Evolutionary conservation across 495 filamentous ascomycete genomes (phyloP), one percentile per base, ranked within the genome.

Genomic region (Pyrenula aspistea): DNA sequence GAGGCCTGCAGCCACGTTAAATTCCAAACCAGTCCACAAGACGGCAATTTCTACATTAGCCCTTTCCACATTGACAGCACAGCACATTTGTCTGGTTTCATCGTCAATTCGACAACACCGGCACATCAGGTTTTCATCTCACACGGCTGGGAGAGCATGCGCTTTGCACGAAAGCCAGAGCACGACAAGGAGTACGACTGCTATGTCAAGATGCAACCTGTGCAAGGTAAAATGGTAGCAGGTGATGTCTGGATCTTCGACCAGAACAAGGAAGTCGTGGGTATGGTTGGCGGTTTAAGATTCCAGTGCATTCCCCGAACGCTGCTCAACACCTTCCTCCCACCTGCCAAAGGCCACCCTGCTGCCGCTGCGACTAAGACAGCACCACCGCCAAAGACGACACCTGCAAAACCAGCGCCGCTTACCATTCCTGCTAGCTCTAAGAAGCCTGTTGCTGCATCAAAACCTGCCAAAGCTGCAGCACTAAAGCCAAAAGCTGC

Each of bases 221-320:
- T 68, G 62, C 65, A 67, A 15, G 63, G 70, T 22, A 75, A 71
- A 1, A 75, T 76, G 52, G 74, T 68, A 54, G 67, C 68, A 22
- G 79, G 79, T 51, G 78, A 83, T 64, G 74, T 80, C 2, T 77
- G 73, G 51, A 64, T 82, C 24, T 75, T 82, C 25, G 59, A 67
- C 10, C 71, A 79, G 2, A 74, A 68, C 0, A 70, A 73, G 4
- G 55, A 36, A 2, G 71, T 78, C 24, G 57, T 77, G 4, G 73
- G 68, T 20, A 51, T 75, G 22, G 60, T 69, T 10, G 66, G 60
- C 1, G 65, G 59, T 0, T 59, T 77, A 21, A 60, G 69, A 10
- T 71, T 71, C 57, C 66, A 61, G 2, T 54, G 59, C 3, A 57
- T 63, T 8, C 66, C 64, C 1, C 63, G 69, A 2, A 51, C 56